Conservation (phyloP, 768 basidiomycete genomes). For the Phylloporus scabripes region DNA sequence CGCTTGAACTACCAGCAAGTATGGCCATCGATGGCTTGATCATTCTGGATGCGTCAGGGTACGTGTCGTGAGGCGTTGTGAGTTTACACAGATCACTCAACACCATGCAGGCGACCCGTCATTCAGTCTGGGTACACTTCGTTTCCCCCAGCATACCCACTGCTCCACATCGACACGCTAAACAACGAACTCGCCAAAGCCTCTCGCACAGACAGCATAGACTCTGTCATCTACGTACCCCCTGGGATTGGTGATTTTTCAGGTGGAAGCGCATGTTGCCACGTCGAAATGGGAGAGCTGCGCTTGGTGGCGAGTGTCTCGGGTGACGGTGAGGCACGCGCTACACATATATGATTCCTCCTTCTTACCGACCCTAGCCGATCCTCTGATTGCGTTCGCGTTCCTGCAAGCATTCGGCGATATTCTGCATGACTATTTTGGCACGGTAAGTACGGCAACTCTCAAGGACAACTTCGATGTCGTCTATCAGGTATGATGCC, state of each 20-base stretch:
- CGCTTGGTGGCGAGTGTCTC: slow-evolving; percentile 76
- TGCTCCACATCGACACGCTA: slow-evolving; percentile 81
- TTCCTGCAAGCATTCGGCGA: slow-evolving; percentile 84
- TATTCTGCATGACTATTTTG: slow-evolving; percentile 83
- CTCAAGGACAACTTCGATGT: slow-evolving; percentile 92
- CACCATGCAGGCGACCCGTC: slow-evolving; percentile 56
- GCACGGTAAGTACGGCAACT: slow-evolving; percentile 69
- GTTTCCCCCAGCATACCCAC: slow-evolving; percentile 68
- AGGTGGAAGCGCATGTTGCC: slow-evolving; percentile 68
- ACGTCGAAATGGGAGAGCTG: slow-evolving; percentile 71
- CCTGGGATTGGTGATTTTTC: slow-evolving; percentile 39
- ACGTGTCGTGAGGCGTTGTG: slow-evolving; percentile 24
- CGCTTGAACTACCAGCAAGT: not conserved
- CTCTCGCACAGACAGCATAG: slow-evolving; percentile 48
- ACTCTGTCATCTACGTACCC: slow-evolving; percentile 69
- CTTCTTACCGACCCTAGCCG: slow-evolving; percentile 45
- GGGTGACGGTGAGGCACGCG: slow-evolving; percentile 58
- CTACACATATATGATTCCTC: not conserved
- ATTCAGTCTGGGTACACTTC: slow-evolving; percentile 89
- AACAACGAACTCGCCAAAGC: slow-evolving; percentile 66
- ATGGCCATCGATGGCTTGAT: slow-evolving; percentile 84
- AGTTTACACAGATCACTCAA: slow-evolving; percentile 2
- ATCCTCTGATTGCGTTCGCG: slow-evolving; percentile 85
- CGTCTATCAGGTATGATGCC: slow-evolving; percentile 73
- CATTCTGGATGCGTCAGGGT: slow-evolving; percentile 72